These are phyloP conservation scores for Solanum chiquidenum DNA, from an alignment of 257 asterid species.

Conservation along the genomic window DNA sequence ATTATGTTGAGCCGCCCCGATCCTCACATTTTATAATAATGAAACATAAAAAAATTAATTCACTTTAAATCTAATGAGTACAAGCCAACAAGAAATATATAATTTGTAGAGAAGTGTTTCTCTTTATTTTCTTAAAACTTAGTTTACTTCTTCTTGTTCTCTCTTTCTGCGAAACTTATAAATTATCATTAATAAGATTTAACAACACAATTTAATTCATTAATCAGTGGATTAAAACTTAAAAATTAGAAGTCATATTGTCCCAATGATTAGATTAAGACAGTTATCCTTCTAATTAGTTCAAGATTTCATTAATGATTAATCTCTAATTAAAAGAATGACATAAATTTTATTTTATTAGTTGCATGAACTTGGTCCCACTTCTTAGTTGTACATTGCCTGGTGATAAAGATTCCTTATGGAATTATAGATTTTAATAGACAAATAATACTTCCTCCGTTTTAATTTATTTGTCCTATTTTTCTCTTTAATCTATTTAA, in stretches of 20 bases:
- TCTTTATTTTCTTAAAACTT: background rate
- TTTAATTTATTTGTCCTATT: background rate
- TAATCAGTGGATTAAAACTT: background rate
- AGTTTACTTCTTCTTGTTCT: background rate
- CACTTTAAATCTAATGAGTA: background rate
- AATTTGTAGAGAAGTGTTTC: background rate
- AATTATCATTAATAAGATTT: background rate
- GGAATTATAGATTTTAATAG: conserved; percentile 16
- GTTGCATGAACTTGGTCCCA: conserved; percentile 32
- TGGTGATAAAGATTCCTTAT: conserved; percentile 22
- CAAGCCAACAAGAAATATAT: background rate
- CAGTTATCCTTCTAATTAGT: background rate
- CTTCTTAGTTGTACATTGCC: conserved; percentile 49
- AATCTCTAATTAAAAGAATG: background rate
- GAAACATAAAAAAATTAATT: too few species aligned
- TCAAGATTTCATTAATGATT: background rate
- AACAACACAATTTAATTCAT: background rate
- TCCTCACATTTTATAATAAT: too few species aligned
- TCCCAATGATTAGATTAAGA: background rate
- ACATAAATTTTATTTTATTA: conserved; percentile 2
- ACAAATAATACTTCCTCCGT: background rate
- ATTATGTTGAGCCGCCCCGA: too few species aligned
- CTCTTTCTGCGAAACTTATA: background rate
- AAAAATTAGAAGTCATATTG: background rate
- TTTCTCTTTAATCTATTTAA: background rate